Evolutionary conservation across 495 filamentous ascomycete genomes (phyloP).

Genomic region (Talaromyces trachyspermus): DNA sequence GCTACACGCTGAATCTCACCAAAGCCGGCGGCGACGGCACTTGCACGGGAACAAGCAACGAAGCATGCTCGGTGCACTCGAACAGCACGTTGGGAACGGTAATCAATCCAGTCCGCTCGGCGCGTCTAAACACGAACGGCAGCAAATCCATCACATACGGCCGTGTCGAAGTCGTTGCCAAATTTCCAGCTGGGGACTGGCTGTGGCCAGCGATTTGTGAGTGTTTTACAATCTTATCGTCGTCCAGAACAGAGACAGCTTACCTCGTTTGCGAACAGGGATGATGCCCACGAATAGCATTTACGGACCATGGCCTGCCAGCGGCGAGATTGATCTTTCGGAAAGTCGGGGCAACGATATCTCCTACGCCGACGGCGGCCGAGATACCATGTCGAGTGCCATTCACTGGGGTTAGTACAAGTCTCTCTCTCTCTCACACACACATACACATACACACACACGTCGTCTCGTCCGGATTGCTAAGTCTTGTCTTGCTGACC

Average conservation of each 20-base stretch:
- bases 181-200: constrained; percentile 72
- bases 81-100: constrained; percentile 66
- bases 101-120: constrained; percentile 72
- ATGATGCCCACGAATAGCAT: constrained; percentile 69
- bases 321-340: constrained; percentile 80
- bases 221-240: neutral
- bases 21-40: constrained; percentile 37
- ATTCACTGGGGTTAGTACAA: constrained; percentile 63
- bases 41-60: constrained; percentile 51
- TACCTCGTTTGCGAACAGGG: constrained; percentile 7
- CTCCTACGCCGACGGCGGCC: constrained; percentile 65
- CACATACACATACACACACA: no score
- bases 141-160: constrained; percentile 71
- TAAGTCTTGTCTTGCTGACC: neutral
- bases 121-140: constrained; percentile 63
- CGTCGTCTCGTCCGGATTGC: constrained; percentile 21
- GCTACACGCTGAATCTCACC: constrained; percentile 43
- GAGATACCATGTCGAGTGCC: constrained; percentile 73
- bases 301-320: constrained; percentile 72
- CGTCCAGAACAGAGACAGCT: neutral
- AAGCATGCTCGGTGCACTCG: constrained; percentile 55
- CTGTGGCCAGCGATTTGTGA: constrained; percentile 84
- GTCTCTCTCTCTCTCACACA: no score
- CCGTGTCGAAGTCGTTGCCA: constrained; percentile 70
- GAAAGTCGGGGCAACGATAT: constrained; percentile 77